Conservation (phyloP, 305 asterid genomes). For the Fraxinus nigra region DNA sequence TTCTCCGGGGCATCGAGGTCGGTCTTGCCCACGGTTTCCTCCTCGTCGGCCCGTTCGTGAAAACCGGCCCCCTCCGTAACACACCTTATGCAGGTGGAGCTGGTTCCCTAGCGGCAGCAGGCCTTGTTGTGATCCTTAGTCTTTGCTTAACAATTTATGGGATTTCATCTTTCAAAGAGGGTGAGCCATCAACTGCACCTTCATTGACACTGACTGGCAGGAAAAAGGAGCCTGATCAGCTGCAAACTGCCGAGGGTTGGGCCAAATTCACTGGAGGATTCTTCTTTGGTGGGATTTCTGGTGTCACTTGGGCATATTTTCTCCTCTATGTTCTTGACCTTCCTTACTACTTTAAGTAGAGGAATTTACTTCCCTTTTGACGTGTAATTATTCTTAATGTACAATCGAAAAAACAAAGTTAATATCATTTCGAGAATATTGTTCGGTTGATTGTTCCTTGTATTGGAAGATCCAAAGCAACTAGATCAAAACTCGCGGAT, state of each 20-base stretch:
- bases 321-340: slow-evolving; percentile 83
- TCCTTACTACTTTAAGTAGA: slow-evolving; percentile 76
- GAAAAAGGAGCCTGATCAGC: slow-evolving; percentile 82
- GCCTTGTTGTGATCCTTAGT: slow-evolving; percentile 83
- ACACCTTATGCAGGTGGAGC: slow-evolving; percentile 64
- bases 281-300: slow-evolving; percentile 93
- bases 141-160: slow-evolving; percentile 79
- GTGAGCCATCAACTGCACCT: slow-evolving; percentile 81
- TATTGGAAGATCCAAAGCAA: not conserved
- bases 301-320: slow-evolving; percentile 87
- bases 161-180: slow-evolving; percentile 80
- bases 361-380: not conserved
- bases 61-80: slow-evolving; percentile 77
- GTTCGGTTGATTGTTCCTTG: not conserved
- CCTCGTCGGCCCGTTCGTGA: slow-evolving; percentile 89
- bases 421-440: slow-evolving; percentile 29
- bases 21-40: slow-evolving; percentile 93
- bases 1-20: slow-evolving; percentile 87
- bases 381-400: slow-evolving; percentile 20
- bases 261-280: slow-evolving; percentile 81
- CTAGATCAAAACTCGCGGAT: not conserved
- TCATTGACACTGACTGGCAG: slow-evolving; percentile 79
- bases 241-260: slow-evolving; percentile 94
- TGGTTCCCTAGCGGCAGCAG: slow-evolving; percentile 89
- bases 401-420: slow-evolving; percentile 18